Evolutionary conservation across 306 rosid species (phyloP).

Genomic region (Cucurbita maxima): DNA sequence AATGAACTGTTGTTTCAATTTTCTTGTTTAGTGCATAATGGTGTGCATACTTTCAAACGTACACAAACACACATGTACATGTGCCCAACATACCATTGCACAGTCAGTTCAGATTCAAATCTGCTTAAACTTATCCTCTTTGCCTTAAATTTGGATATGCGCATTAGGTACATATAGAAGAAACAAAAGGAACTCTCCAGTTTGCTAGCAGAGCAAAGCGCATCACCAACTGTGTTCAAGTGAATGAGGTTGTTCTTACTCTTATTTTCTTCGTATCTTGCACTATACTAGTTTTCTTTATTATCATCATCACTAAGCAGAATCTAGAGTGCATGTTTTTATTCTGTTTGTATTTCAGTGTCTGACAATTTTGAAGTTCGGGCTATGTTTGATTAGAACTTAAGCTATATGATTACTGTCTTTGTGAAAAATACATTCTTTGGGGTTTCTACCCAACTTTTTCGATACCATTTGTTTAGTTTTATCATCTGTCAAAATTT

Average conservation of each 20-base stretch:
- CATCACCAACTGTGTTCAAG: slow-evolving; percentile 90
- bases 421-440: not conserved
- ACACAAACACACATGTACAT: not conserved
- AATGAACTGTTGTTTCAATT: not conserved
- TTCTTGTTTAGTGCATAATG: not conserved
- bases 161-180: slow-evolving; percentile 64
- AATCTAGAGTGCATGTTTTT: not conserved
- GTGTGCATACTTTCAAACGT: not conserved
- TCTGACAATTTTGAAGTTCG: not conserved
- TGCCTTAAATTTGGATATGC: slow-evolving; percentile 1
- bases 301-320: not conserved
- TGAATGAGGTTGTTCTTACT: slow-evolving; percentile 52
- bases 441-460: not conserved
- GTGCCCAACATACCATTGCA: not conserved
- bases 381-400: not conserved
- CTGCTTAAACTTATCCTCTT: not conserved
- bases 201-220: slow-evolving; percentile 98
- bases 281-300: not conserved
- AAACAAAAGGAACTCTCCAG: slow-evolving; percentile 94
- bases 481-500: not conserved
- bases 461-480: not conserved
- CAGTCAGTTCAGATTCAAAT: not conserved
- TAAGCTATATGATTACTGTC: not conserved
- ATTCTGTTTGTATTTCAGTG: not conserved
- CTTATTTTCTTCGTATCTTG: not conserved